Conservation (phyloP, 2,329 filamentous ascomycete species). For the Trichophyton benhamiae region DNA sequence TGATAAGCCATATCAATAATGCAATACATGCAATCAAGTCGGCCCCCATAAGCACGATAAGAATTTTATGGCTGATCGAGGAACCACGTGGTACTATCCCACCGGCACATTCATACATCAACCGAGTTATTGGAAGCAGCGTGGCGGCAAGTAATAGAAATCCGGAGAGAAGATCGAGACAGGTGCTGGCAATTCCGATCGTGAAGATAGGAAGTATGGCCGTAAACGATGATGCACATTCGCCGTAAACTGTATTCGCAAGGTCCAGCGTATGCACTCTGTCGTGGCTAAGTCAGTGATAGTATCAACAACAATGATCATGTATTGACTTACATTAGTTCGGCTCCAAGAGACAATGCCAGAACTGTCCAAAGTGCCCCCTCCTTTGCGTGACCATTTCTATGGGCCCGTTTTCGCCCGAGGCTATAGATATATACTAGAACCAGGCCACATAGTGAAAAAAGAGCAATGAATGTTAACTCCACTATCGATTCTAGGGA, state of each 20-base stretch:
- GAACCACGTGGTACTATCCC: not conserved
- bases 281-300: not conserved
- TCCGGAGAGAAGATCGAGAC: not conserved
- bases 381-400: not conserved
- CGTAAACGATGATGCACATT: not conserved
- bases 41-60: not conserved
- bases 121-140: not conserved
- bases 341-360: not conserved
- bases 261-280: not conserved
- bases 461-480: not conserved
- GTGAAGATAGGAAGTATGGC: too few relatives aligned
- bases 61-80: not conserved
- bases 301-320: not conserved
- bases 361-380: not conserved
- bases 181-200: not conserved
- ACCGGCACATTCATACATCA: not conserved
- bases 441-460: not conserved
- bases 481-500: not conserved
- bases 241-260: not conserved
- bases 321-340: not conserved
- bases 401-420: not conserved
- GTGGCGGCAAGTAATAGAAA: not conserved
- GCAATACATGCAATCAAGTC: not conserved
- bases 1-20: not conserved
- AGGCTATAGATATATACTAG: not conserved